phyloP scores from a whole-genome alignment of 108 stramenopile species.

The Pseudonitzschia multiseries region DNA sequence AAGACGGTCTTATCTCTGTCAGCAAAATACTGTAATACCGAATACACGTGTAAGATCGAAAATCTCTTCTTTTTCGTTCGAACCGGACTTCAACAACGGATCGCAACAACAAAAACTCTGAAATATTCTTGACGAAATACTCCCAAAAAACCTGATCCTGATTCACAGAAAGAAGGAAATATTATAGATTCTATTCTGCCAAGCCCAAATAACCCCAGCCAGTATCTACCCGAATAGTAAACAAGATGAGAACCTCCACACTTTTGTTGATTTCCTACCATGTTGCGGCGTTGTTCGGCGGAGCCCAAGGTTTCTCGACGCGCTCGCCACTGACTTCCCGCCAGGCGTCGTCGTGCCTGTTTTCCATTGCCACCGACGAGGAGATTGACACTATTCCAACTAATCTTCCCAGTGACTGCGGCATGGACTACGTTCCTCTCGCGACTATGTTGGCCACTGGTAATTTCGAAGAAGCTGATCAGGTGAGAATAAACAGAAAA shows the following conservation, averaged over 20 bases:
- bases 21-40: too few species aligned
- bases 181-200: background rate
- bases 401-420: constrained; percentile 79
- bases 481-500: constrained; percentile 50
- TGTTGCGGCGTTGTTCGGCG: constrained; percentile 9
- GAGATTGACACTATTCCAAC: constrained; percentile 79
- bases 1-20: too few species aligned
- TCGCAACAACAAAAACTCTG: background rate
- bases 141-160: background rate
- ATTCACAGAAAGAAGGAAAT: background rate
- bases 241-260: constrained; percentile 24
- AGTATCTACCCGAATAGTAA: background rate
- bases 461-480: constrained; percentile 86
- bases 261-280: constrained; percentile 2
- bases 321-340: background rate
- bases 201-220: background rate
- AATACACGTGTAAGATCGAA: constrained; percentile 4
- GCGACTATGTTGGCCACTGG: constrained; percentile 91
- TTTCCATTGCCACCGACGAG: constrained; percentile 38
- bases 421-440: constrained; percentile 91
- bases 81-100: constrained; percentile 6
- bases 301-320: constrained; percentile 13
- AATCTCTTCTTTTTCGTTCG: constrained; percentile 2
- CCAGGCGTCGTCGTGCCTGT: background rate
- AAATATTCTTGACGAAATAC: background rate